phyloP scores from a whole-genome alignment of 2,329 filamentous ascomycete genomes.

The Onygenales sp. region DNA sequence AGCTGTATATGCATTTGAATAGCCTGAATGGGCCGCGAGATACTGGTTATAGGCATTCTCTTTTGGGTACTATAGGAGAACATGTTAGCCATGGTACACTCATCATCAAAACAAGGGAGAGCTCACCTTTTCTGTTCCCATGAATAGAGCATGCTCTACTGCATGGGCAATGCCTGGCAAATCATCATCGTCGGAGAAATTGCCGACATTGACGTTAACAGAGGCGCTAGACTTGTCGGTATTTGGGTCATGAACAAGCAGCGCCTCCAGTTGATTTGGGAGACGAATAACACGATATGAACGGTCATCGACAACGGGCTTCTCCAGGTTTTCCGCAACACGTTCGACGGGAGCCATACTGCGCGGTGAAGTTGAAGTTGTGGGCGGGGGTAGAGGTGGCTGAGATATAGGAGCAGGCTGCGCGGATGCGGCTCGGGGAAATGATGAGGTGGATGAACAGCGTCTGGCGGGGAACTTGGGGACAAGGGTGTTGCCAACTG shows the following conservation, averaged over 20 bases:
- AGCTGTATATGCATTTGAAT: constrained; percentile 91
- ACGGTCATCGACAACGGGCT: constrained; percentile 74
- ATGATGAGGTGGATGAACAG: not conserved
- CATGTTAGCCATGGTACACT: constrained; percentile 2
- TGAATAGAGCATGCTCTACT: constrained; percentile 92
- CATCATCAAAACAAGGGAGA: not conserved
- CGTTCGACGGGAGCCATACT: constrained; percentile 28
- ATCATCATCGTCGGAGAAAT: constrained; percentile 81
- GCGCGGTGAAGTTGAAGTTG: not conserved
- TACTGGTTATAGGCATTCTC: constrained; percentile 97
- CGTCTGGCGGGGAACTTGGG: not conserved
- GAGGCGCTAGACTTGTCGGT: constrained; percentile 96
- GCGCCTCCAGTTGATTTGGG: constrained; percentile 76
- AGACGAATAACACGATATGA: constrained; percentile 80
- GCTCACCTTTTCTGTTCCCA: constrained; percentile 86
- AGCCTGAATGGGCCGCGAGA: constrained; percentile 77
- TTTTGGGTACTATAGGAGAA: constrained; percentile 58
- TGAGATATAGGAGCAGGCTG: not conserved
- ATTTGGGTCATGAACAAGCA: constrained; percentile 86
- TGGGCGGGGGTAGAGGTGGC: not conserved
- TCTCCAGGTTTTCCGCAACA: constrained; percentile 66
- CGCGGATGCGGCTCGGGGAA: not conserved
- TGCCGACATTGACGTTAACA: constrained; percentile 91
- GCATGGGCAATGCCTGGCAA: constrained; percentile 95
- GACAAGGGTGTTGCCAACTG: not conserved